phyloP scores from a whole-genome alignment of 2,329 filamentous ascomycete genomes.

The Diplodia seriata region DNA sequence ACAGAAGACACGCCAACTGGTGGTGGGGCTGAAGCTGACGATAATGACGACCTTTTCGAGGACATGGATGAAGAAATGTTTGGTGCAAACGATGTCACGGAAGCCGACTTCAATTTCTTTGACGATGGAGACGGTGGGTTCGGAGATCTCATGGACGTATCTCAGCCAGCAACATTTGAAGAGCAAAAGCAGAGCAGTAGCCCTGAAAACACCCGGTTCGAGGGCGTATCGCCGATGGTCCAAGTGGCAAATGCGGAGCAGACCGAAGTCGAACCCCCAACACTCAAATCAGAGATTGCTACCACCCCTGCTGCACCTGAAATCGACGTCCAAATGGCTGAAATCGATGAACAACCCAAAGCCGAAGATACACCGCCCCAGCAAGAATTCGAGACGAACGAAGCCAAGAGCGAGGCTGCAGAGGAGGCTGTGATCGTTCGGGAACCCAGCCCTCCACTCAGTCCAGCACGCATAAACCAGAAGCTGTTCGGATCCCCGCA shows the following conservation, averaged over 20 bases:
- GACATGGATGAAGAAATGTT: slow-evolving; percentile 73
- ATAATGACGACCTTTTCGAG: slow-evolving; percentile 67
- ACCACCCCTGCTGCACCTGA: not conserved
- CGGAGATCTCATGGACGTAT: slow-evolving; percentile 43
- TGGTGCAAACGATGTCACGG: slow-evolving; percentile 76
- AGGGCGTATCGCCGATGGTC: slow-evolving; percentile 30
- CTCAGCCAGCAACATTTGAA: slow-evolving; percentile 30
- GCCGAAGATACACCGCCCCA: not conserved
- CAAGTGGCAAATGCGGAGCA: slow-evolving; percentile 23
- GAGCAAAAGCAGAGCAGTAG: slow-evolving; percentile 35
- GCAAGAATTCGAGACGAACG: not conserved
- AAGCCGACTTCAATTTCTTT: slow-evolving; percentile 85
- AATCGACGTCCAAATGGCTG: slow-evolving; percentile 16
- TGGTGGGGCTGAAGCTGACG: slow-evolving; percentile 30
- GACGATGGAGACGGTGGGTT: slow-evolving; percentile 64
- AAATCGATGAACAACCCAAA: slow-evolving; percentile 2
- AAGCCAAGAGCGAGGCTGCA: not conserved
- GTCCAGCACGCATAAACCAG: slow-evolving; percentile 26
- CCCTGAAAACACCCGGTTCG: slow-evolving; percentile 25
- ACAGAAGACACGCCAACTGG: not conserved
- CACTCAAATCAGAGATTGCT: slow-evolving; percentile 12
- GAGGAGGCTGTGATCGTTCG: slow-evolving; percentile 7
- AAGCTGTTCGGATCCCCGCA: slow-evolving; percentile 24
- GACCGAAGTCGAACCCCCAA: slow-evolving; percentile 29
- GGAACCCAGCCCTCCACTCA: slow-evolving; percentile 28